These are phyloP conservation scores for Chalciporus piperatus DNA, from an alignment of 768 basidiomycete genomes.

Conservation along the genomic window DNA sequence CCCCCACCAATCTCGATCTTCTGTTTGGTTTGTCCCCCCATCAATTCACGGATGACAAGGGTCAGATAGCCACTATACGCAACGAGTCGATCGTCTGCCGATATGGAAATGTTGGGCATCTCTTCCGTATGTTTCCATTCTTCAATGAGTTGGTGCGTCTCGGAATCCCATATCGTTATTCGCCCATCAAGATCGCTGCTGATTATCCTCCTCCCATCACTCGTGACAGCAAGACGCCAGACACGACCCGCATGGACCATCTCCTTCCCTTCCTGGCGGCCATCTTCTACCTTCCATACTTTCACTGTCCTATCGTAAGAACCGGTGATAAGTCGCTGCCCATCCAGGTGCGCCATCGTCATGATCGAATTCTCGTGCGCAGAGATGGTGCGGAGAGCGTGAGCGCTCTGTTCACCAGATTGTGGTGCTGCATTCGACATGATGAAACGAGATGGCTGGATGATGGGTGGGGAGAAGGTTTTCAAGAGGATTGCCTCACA, in stretches of 20 bases:
- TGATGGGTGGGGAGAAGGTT: no score
- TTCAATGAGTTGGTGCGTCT: not conserved
- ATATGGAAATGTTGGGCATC: not conserved
- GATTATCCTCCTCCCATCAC: not conserved
- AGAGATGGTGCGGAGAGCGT: no score
- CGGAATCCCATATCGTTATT: not conserved
- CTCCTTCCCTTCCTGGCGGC: not conserved
- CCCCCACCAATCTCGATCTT: not conserved
- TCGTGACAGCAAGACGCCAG: not conserved
- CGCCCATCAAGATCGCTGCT: not conserved
- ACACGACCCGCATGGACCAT: not conserved
- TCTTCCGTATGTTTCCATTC: not conserved
- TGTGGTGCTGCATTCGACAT: no score
- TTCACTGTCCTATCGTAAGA: not conserved
- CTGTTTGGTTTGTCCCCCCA: not conserved
- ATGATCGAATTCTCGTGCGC: no score
- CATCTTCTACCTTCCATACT: not conserved
- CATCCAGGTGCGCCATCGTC: not conserved
- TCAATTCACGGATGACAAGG: not conserved
- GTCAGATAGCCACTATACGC: not conserved
- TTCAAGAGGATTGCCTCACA: no score
- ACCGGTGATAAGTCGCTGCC: not conserved
- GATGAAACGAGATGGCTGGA: no score
- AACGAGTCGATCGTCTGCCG: not conserved
- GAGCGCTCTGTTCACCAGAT: no score